Evolutionary conservation across 192 early-diverging fungal species (phyloP).

Genomic region (Lunasporangiospora selenospora): DNA sequence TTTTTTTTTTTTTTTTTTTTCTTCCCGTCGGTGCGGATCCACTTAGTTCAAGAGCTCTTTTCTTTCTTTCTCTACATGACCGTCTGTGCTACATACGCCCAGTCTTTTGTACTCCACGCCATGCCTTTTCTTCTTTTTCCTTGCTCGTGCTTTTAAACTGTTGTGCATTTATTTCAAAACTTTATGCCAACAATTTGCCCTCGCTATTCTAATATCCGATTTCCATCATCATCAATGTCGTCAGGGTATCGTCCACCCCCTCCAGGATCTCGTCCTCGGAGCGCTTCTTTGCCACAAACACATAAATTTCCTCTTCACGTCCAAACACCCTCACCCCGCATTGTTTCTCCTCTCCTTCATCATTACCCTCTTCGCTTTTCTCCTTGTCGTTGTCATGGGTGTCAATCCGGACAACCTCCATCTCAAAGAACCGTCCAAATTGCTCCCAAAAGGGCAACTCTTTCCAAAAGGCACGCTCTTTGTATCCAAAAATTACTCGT

Average conservation of each 20-base stretch:
- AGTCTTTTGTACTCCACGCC: background rate
- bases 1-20: no score
- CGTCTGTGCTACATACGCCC: background rate
- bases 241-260: conserved; percentile 55
- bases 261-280: conserved; percentile 32
- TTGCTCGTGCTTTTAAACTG: background rate
- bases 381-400: background rate
- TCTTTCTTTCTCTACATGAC: conserved; percentile 25
- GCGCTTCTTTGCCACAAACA: conserved; percentile 50
- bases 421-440: conserved; percentile 59
- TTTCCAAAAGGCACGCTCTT: conserved; percentile 54
- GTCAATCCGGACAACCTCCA: conserved; percentile 51
- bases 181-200: background rate
- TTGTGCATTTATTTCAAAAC: background rate
- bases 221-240: conserved; percentile 51
- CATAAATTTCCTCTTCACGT: conserved; percentile 48
- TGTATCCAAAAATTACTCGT: conserved; percentile 56
- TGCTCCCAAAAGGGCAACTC: conserved; percentile 61
- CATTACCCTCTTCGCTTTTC: background rate
- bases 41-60: conserved; percentile 33
- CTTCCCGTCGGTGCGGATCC: no score
- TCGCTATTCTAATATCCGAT: conserved; percentile 23
- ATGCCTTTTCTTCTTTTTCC: conserved; percentile 9
- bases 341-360: conserved; percentile 7
- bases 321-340: conserved; percentile 31